A percentile compares a stretch with the other conserved stretches of the same genome.
Evolutionary conservation across 2,329 filamentous ascomycete genomes (phyloP).

Genomic region (Nigrospora oryzae): DNA sequence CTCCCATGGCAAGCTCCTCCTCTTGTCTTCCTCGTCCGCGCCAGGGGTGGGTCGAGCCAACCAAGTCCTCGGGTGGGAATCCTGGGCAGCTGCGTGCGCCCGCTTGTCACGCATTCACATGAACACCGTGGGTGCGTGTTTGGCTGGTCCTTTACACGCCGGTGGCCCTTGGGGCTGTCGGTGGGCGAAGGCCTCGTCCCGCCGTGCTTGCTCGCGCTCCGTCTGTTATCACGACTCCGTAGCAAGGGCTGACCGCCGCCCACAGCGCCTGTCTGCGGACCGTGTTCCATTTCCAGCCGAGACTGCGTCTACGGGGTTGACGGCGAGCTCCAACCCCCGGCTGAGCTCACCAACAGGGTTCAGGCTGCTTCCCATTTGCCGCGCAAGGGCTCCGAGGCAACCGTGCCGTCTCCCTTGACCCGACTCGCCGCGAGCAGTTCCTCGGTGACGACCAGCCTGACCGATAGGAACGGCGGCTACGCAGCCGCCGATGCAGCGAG

Average conservation of each 20-base stretch:
- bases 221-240: neutral
- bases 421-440: neutral
- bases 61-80: neutral
- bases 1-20: no score
- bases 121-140: no score
- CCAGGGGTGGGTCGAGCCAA: neutral
- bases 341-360: neutral
- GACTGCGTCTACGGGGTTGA: conserved; percentile 8
- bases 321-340: neutral
- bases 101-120: neutral
- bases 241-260: no score
- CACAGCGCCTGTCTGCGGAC: conserved; percentile 9
- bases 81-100: neutral
- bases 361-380: neutral
- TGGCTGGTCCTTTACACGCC: no score
- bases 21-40: no score
- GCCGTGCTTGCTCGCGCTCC: no score
- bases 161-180: no score
- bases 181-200: no score
- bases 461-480: no score
- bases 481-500: no score
- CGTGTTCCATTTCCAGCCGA: conserved; percentile 10
- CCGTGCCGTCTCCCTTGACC: neutral
- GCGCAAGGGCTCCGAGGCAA: neutral
- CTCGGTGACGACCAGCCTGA: no score